phyloP scores from a whole-genome alignment of 306 rosid genomes.

The Trifolium dubium region DNA sequence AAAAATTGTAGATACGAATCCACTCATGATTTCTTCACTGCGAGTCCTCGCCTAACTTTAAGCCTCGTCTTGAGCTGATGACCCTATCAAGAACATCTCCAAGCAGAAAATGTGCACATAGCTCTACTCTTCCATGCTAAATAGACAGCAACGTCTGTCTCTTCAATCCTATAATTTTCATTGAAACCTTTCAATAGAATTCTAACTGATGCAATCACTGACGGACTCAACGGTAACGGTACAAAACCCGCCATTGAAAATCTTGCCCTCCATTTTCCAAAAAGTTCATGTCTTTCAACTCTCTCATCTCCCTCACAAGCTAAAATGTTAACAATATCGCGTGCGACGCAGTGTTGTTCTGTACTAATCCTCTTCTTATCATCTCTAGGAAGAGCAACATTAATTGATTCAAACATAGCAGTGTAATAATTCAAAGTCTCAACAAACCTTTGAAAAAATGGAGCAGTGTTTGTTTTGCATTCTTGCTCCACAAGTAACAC shows the following conservation, averaged over 20 bases:
- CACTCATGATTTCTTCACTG: neutral
- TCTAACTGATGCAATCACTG: conserved; percentile 46
- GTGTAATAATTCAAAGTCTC: conserved; percentile 73
- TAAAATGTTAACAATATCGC: conserved; percentile 92
- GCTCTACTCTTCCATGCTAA: conserved; percentile 73
- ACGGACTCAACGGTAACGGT: conserved; percentile 59
- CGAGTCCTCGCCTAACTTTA: neutral
- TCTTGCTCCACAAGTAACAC: conserved; percentile 91
- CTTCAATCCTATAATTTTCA: conserved; percentile 58
- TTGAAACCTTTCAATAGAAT: conserved; percentile 56
- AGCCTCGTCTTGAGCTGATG: neutral
- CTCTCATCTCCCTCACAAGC: conserved; percentile 91
- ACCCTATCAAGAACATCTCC: conserved; percentile 56
- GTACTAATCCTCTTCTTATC: conserved; percentile 75
- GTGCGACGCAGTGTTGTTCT: conserved; percentile 88
- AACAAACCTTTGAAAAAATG: conserved; percentile 66
- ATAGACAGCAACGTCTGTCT: conserved; percentile 61
- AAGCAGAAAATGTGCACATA: conserved; percentile 75
- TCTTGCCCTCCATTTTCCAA: conserved; percentile 83
- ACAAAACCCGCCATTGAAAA: conserved; percentile 81
- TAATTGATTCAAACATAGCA: conserved; percentile 91
- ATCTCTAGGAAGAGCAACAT: conserved; percentile 54
- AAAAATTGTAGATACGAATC: neutral
- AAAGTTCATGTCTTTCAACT: conserved; percentile 87
- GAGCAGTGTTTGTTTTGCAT: conserved; percentile 94